Evolutionary conservation across 768 basidiomycete species (phyloP).

Genomic region (Lyophyllum atratum): DNA sequence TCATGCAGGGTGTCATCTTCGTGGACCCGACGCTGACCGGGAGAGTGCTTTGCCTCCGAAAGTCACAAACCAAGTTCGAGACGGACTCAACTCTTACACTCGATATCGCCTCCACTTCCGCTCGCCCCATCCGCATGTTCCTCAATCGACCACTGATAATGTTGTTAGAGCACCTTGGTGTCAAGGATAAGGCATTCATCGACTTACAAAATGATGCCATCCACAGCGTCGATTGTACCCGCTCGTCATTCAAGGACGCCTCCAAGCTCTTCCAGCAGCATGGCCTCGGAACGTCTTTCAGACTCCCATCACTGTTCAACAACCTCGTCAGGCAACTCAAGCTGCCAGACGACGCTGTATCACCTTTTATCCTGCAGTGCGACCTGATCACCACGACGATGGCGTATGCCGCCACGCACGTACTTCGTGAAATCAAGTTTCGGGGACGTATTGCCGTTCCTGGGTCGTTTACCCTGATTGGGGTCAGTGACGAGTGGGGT

Average conservation of each 20-base stretch:
- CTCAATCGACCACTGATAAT: conserved; percentile 51
- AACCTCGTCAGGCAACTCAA: conserved; percentile 33
- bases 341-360: conserved; percentile 25
- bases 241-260: conserved; percentile 32
- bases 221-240: conserved; percentile 34
- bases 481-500: conserved; percentile 52
- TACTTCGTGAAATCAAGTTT: conserved; percentile 53
- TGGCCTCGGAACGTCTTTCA: conserved; percentile 47
- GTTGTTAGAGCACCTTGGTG: conserved; percentile 46
- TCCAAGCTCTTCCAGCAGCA: conserved; percentile 43
- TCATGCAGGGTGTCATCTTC: conserved; percentile 43
- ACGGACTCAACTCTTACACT: conserved; percentile 36
- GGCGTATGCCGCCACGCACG: conserved; percentile 42
- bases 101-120: conserved; percentile 50
- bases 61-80: conserved; percentile 52
- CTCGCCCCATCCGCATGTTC: conserved; percentile 42
- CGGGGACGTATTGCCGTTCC: conserved; percentile 52
- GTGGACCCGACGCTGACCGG: conserved; percentile 39
- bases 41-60: conserved; percentile 38
- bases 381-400: conserved; percentile 38
- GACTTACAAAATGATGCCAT: conserved; percentile 40
- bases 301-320: conserved; percentile 42
- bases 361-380: conserved; percentile 25
- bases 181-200: conserved; percentile 32
- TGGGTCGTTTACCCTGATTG: conserved; percentile 49